phyloP scores from a whole-genome alignment of 73 alveolate species.

The Paramecium bursaria region DNA sequence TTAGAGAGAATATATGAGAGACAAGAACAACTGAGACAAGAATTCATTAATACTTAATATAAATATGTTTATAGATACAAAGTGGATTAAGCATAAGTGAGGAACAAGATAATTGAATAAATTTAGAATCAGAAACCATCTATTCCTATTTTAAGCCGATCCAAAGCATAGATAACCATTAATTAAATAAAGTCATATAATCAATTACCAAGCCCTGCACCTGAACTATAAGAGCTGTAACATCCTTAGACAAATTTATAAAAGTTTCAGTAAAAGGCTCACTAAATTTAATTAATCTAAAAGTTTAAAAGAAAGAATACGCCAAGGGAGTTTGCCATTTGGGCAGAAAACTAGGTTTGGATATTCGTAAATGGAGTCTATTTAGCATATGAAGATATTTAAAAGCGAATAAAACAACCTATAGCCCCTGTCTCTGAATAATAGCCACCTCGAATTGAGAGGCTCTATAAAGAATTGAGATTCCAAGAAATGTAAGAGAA shows the following conservation, averaged over 20 bases:
- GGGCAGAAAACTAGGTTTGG: not conserved
- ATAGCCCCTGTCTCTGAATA: not conserved
- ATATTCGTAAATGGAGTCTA: slow-evolving; percentile 29
- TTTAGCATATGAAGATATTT: not conserved
- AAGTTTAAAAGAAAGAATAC: not conserved
- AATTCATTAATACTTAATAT: too few relatives aligned
- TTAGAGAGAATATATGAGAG: too few relatives aligned
- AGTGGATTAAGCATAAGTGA: not conserved
- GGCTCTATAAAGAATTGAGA: not conserved
- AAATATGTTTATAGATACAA: not conserved
- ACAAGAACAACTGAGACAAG: too few relatives aligned
- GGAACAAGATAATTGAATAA: not conserved
- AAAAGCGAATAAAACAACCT: not conserved
- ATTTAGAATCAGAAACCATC: not conserved
- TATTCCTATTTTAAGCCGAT: slow-evolving; percentile 29
- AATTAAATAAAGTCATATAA: not conserved
- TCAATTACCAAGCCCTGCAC: not conserved
- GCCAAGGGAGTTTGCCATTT: not conserved
- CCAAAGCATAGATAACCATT: too few relatives aligned
- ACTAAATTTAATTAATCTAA: not conserved
- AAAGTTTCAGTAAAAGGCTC: not conserved
- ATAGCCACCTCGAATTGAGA: not conserved
- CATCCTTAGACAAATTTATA: not conserved
- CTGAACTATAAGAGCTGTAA: not conserved
- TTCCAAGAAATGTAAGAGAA: slow-evolving; percentile 5